Conservation (phyloP, 164 flowering plant species). For the Macadamia tetraphylla region DNA sequence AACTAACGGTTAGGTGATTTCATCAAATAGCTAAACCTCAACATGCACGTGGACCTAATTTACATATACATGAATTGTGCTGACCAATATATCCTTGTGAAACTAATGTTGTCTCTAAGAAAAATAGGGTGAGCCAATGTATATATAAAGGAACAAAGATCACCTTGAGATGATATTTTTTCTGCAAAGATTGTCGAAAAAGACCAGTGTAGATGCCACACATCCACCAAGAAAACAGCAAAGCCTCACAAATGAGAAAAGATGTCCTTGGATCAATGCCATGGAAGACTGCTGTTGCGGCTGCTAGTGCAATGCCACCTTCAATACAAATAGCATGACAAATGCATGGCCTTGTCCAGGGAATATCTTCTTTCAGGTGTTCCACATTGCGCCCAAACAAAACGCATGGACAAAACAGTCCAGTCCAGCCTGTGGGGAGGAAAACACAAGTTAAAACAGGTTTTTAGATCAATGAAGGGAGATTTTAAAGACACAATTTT, state of each 20-base stretch:
- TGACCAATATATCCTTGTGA: no score
- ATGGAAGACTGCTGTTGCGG: conserved; percentile 58
- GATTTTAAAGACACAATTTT: not conserved
- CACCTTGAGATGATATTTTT: conserved; percentile 95
- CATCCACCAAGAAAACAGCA: conserved; percentile 91
- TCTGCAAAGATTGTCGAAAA: conserved; percentile 78
- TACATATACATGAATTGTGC: no score
- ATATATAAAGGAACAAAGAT: conserved; percentile 2
- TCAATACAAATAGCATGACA: conserved; percentile 88
- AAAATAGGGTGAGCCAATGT: not conserved
- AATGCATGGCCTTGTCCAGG: conserved; percentile 75
- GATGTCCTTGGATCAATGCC: conserved; percentile 84
- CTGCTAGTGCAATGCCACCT: conserved; percentile 85
- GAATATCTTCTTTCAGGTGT: conserved; percentile 62
- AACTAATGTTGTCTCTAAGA: no score
- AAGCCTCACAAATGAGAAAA: conserved; percentile 70
- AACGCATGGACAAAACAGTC: conserved; percentile 89
- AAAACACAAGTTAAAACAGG: not conserved
- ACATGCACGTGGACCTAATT: no score
- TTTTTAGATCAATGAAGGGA: not conserved
- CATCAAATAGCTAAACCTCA: no score
- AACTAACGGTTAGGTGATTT: no score
- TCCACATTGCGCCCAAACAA: conserved; percentile 84
- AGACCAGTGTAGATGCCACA: conserved; percentile 96
- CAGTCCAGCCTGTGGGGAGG: conserved; percentile 54